Percentiles rank a stretch among this genome's conserved stretches.
Conservation (phyloP, 495 filamentous ascomycete genomes). For the Podospora appendiculata region DNA sequence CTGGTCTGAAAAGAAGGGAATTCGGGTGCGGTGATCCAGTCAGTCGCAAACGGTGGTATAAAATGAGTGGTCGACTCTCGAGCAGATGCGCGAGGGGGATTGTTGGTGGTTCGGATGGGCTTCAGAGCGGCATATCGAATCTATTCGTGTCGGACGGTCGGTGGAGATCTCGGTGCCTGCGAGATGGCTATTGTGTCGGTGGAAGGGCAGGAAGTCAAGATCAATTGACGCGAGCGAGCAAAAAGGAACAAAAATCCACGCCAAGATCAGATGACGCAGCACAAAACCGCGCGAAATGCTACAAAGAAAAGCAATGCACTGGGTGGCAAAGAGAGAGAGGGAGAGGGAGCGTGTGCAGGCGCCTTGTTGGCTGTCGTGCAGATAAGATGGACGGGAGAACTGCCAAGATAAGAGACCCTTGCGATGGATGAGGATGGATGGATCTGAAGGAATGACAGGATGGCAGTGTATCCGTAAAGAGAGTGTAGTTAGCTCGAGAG, state of each 20-base stretch:
- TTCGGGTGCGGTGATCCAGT: background rate
- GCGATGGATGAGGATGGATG: too few species aligned
- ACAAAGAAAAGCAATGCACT: background rate
- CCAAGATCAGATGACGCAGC: too few species aligned
- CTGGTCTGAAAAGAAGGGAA: background rate
- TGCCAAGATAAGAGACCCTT: too few species aligned
- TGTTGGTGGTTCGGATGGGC: background rate
- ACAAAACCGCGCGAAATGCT: background rate
- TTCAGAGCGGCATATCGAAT: constrained; percentile 1
- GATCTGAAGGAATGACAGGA: too few species aligned
- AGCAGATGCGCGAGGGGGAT: background rate
- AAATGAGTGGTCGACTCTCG: background rate
- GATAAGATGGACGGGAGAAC: too few species aligned
- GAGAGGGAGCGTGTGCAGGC: background rate
- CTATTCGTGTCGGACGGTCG: background rate
- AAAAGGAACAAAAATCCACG: background rate
- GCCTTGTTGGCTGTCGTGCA: too few species aligned
- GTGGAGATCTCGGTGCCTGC: background rate
- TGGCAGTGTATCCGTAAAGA: too few species aligned
- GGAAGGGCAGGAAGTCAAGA: constrained; percentile 7
- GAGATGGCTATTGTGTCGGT: background rate
- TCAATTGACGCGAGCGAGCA: constrained; percentile 10
- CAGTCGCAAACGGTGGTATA: background rate
- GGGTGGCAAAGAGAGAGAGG: background rate
- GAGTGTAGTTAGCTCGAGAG: background rate